Evolutionary conservation across 257 asterid genomes (phyloP).

Genomic region (Solanum corneliomulleri): DNA sequence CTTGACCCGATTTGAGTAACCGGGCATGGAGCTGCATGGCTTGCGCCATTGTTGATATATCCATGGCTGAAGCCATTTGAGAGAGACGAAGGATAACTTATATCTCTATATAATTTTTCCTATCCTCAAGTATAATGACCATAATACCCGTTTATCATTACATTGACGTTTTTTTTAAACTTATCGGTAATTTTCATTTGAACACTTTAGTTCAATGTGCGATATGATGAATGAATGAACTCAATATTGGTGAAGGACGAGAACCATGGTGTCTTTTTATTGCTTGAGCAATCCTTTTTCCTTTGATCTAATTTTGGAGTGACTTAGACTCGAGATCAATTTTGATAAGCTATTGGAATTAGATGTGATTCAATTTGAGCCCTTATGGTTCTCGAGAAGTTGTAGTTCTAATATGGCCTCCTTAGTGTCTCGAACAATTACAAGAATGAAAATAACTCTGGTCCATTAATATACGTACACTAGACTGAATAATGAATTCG

Average conservation of each 20-base stretch:
- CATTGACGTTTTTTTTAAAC: background rate
- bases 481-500: too few species aligned
- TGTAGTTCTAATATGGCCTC: too few species aligned
- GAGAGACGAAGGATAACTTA: too few species aligned
- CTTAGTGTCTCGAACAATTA: too few species aligned
- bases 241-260: background rate
- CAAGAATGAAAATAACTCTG: too few species aligned
- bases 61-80: slow-evolving; percentile 1
- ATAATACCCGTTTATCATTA: background rate
- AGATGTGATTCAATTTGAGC: too few species aligned
- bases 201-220: background rate
- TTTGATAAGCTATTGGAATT: background rate
- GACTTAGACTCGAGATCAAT: too few species aligned
- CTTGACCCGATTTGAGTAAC: slow-evolving; percentile 1
- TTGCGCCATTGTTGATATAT: slow-evolving; percentile 9
- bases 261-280: too few species aligned
- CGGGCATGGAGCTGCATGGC: slow-evolving; percentile 25
- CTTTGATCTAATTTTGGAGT: background rate
- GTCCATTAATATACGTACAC: too few species aligned
- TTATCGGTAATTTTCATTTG: background rate
- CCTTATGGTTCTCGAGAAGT: too few species aligned
- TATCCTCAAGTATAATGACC: background rate
- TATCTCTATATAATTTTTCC: background rate
- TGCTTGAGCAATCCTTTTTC: background rate
- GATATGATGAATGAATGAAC: background rate